A percentile compares a stretch with the other conserved stretches of the same genome.
Evolutionary conservation across 2,329 filamentous ascomycete genomes (phyloP).

Genomic region (Colletotrichum camelliae): DNA sequence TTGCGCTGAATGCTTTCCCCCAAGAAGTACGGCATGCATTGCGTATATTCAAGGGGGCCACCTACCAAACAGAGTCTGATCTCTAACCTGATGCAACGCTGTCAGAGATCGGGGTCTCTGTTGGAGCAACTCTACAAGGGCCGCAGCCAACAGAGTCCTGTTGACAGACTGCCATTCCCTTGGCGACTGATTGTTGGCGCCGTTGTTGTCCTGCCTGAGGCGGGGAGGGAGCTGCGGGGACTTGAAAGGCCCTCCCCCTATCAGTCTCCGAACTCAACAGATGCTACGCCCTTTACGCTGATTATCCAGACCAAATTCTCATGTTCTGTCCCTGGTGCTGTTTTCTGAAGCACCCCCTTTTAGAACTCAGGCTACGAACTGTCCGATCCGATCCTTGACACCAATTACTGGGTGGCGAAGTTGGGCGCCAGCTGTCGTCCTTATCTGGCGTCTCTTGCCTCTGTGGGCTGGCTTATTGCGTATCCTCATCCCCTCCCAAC

Average conservation of each 20-base stretch:
- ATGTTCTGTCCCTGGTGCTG: background rate
- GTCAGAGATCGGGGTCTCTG: background rate
- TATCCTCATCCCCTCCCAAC: background rate
- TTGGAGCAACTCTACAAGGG: background rate
- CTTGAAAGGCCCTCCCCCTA: background rate
- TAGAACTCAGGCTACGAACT: background rate
- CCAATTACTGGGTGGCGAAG: background rate
- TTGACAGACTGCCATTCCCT: background rate
- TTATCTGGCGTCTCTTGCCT: background rate
- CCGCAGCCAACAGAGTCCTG: background rate
- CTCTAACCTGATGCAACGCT: background rate
- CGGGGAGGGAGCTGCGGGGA: background rate
- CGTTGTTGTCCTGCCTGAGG: background rate
- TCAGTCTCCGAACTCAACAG: background rate
- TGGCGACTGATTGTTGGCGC: background rate
- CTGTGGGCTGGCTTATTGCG: background rate
- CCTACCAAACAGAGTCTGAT: background rate
- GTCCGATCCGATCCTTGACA: background rate
- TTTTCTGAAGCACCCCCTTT: background rate
- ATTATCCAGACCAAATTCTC: background rate
- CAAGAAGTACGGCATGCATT: background rate
- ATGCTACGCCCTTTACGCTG: background rate
- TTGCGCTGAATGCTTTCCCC: background rate
- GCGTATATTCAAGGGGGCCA: background rate
- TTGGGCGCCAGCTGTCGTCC: background rate